A percentile compares a stretch with the other conserved stretches of the same genome.
Evolutionary conservation across 2,329 filamentous ascomycete genomes (phyloP).

Genomic region (Sporothrix humicola): DNA sequence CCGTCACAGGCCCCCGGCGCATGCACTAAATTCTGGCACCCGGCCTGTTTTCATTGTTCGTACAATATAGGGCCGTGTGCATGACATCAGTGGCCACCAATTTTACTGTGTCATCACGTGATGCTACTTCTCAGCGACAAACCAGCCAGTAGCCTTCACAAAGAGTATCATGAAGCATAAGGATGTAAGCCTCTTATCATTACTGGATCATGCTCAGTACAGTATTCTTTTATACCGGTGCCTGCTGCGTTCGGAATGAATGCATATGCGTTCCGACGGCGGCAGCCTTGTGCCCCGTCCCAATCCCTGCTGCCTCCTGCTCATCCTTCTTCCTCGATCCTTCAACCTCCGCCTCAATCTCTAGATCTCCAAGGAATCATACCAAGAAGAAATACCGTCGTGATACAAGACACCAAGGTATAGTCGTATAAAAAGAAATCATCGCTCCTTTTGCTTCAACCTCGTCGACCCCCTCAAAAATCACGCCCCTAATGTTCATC

Average conservation of each 20-base stretch:
- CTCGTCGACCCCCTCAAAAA: not conserved
- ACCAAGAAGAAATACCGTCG: slow-evolving; percentile 14
- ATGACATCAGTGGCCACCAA: slow-evolving; percentile 18
- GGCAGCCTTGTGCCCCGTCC: not conserved
- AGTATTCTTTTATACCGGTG: slow-evolving; percentile 3
- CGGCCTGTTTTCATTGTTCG: not conserved
- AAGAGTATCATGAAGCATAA: not conserved
- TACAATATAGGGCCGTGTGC: not conserved
- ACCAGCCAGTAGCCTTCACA: not conserved
- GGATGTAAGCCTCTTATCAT: slow-evolving; percentile 9
- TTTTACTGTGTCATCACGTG: slow-evolving; percentile 12
- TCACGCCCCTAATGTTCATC: not conserved
- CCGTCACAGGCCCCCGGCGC: not conserved
- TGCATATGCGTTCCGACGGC: not conserved
- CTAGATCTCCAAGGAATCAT: not conserved
- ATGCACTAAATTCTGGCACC: not conserved
- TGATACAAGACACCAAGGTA: slow-evolving; percentile 22
- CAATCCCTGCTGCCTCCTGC: no score
- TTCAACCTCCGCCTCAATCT: not conserved
- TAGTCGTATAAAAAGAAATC: slow-evolving; percentile 9
- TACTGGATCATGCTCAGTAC: slow-evolving; percentile 18
- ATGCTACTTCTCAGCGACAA: not conserved
- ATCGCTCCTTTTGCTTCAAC: slow-evolving; percentile 4
- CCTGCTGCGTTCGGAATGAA: slow-evolving; percentile 2
- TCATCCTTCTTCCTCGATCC: not conserved